Evolutionary conservation across 805 yeast species (phyloP).

Genomic region (Nakazawaea populi): DNA sequence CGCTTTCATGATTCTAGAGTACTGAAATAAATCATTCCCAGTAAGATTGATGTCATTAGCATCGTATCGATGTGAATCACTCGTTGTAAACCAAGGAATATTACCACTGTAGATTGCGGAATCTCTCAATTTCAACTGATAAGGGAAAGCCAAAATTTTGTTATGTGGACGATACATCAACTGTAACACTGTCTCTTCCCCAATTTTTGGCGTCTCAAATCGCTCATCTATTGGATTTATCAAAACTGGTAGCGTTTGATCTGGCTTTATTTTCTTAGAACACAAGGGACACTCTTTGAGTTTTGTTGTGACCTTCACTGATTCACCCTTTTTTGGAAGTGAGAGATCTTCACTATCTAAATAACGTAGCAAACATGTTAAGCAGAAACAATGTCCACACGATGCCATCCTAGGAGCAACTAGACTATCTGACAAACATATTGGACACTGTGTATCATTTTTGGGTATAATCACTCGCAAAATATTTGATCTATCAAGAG

Average conservation of each 20-base stretch:
- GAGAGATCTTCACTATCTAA: conserved; percentile 41
- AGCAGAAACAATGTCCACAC: conserved; percentile 92
- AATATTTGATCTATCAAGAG: conserved; percentile 55
- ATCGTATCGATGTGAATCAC: conserved; percentile 16
- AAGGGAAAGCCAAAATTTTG: conserved; percentile 26
- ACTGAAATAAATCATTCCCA: conserved; percentile 31
- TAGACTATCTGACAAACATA: conserved; percentile 78
- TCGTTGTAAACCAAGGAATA: conserved; percentile 47
- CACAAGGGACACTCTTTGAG: conserved; percentile 81
- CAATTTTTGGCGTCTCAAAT: conserved; percentile 52
- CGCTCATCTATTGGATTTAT: conserved; percentile 43
- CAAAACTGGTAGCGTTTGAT: conserved; percentile 62
- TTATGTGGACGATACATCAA: conserved; percentile 49
- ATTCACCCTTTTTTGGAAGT: conserved; percentile 11
- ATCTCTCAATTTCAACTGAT: conserved; percentile 18
- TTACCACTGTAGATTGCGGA: conserved; percentile 25
- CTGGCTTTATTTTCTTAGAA: conserved; percentile 45
- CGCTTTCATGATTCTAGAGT: conserved; percentile 68
- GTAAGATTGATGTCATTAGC: conserved; percentile 18
- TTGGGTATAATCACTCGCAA: conserved; percentile 70
- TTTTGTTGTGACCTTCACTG: conserved; percentile 32
- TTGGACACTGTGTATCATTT: conserved; percentile 74
- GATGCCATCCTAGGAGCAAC: conserved; percentile 92
- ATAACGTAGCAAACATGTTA: conserved; percentile 71
- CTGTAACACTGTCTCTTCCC: conserved; percentile 51